Base-by-base conservation (phyloP, 2,329 filamentous ascomycete species). In the Neoascochyta sp. region DNA sequence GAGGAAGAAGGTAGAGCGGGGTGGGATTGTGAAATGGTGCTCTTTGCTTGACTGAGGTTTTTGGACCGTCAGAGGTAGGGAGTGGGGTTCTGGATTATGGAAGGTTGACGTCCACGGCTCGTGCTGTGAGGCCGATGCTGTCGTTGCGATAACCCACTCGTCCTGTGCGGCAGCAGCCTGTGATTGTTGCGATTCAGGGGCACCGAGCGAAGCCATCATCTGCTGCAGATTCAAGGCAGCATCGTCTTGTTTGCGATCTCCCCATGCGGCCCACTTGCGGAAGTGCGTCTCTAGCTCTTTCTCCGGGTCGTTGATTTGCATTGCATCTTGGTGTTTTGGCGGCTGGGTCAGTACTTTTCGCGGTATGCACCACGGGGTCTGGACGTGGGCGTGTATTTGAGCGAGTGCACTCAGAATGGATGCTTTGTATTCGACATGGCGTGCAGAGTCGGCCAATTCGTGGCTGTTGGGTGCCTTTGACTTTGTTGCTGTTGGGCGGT, bases 401-500 rank as follows among this genome's bases (percentile, higher is more conserved):
- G 36, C 26, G 70, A 54, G 47, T 3, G 68, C 69, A 24, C 56
- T 38, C 17, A 57, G 32, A 13, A 76, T 65, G 6, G 59, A 9
- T 4, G 29, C 22, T 22, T 46, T 57, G 45, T 68, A 67, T n/a
- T 50, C 41, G 2, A 33, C 33, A 41, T 67, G 58, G 8, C 68
- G 63, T 3, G 53, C 44, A 10, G 45, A 32, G 12, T 58, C 36
- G 19, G 55, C 5, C 9, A 38, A 9, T 18, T 38, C 27, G 40
- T 47, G 31, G 45, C 65, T 10, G 42, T 43, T 24, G 46, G 65
- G 64, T 24, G 64, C 60, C 54, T 64, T 66, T 6, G 68, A 69
- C 19, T 60, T 53, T 4, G 61, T 60, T 9, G 64, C 62, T 47
- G 73, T 78, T 7, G 76, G 75, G 44, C 80, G 78, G 14, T 44